Base-by-base conservation (phyloP, 108 stramenopile species). In the Aurantiochytrium sp. region DNA sequence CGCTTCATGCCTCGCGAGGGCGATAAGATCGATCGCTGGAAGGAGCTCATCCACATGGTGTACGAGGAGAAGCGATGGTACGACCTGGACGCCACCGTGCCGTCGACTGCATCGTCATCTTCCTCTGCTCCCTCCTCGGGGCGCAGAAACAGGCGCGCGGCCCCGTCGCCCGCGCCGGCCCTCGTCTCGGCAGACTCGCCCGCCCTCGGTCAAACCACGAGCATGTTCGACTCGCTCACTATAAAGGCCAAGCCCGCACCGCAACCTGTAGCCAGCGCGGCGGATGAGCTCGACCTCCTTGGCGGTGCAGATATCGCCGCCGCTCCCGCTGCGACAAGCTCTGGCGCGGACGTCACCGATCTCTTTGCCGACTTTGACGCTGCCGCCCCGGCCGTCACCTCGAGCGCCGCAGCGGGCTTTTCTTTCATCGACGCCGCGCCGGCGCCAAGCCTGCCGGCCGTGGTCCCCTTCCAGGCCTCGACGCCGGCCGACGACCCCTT, bases 11-110 rank as follows among this genome's bases (percentile, higher is more conserved):
- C 89, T 0, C 68, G 59, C 22, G 65, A 86, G 65, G 89, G 89
- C 37, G 89, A 89, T 34, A 85, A 68, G 68, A 34, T 89, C 2
- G 89, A 89, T 87, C 17, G 34, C 41, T 85, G 34, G 54, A 73
- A 88, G 68, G 36, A 85, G 68, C 88, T 42, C 31, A 30, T 88
- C 15, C 21, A 21, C 2, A 68, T 87, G 45, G 68, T 59, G 27
- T 86, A 86, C 86, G 55, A 86, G 2, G 86, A 86, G 37, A 36
- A 86, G 86, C 86, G 86, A 22, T 81, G 39, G 42, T 81, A 81
- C 45, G 73, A 86, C 22, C 86, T 54, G 22, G 1, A 59, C 55
- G 55, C 86, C 1, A 21, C 21, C 24, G 27, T 65, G 10, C 32
- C 48, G 73, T 87, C 87, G 15, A 2, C 59, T 2, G 12, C 36